Evolutionary conservation across 768 basidiomycete genomes (phyloP).

Genomic region (Collybia sordida): DNA sequence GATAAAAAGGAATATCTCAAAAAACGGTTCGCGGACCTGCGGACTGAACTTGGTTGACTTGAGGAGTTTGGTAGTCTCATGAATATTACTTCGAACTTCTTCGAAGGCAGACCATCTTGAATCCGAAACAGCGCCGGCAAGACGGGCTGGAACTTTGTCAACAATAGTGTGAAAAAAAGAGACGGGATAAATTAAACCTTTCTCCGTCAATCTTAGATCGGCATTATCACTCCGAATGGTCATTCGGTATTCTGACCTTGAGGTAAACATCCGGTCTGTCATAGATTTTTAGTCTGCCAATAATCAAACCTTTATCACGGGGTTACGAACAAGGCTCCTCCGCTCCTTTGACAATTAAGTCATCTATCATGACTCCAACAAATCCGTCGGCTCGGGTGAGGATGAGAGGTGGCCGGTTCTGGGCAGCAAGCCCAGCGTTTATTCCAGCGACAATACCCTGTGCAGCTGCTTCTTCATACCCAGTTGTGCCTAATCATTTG

Average conservation of each 20-base stretch:
- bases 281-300: conserved; percentile 2
- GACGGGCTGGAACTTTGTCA: conserved; percentile 30
- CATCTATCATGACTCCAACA: conserved; percentile 90
- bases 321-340: conserved; percentile 80
- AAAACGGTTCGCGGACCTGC: conserved; percentile 27
- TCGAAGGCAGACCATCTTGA: conserved; percentile 40
- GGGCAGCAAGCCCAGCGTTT: conserved; percentile 78
- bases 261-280: conserved; percentile 91
- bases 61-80: conserved; percentile 33
- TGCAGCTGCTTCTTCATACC: conserved; percentile 92
- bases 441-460: conserved; percentile 88
- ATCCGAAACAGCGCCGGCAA: conserved; percentile 46
- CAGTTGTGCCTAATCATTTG: conserved; percentile 66
- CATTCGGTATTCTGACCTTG: conserved; percentile 88
- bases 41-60: conserved; percentile 39
- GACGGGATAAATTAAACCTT: conserved; percentile 42
- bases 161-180: neutral
- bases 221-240: conserved; percentile 88
- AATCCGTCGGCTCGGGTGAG: conserved; percentile 85
- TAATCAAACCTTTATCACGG: neutral
- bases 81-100: conserved; percentile 28
- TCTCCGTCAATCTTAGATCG: conserved; percentile 76
- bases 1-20: neutral
- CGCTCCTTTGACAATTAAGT: conserved; percentile 83
- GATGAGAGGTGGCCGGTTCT: conserved; percentile 51